Evolutionary conservation across 2,329 filamentous ascomycete genomes (phyloP).

Genomic region (Mycogone perniciosa): DNA sequence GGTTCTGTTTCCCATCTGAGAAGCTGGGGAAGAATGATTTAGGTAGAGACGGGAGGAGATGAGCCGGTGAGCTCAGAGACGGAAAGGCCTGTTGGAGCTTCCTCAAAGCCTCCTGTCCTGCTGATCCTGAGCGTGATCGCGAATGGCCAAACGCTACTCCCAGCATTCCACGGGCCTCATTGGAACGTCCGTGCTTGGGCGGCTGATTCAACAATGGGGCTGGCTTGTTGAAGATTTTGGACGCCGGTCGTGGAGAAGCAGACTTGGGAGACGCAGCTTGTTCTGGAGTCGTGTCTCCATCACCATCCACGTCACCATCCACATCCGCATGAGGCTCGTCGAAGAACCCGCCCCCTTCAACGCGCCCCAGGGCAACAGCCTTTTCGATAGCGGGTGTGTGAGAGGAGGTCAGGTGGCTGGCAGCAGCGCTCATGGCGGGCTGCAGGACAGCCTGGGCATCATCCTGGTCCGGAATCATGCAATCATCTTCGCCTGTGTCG

Average conservation of each 20-base stretch:
- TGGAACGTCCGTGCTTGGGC: slow-evolving; percentile 16
- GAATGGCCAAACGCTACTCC: slow-evolving; percentile 41
- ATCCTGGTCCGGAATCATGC: slow-evolving; percentile 40
- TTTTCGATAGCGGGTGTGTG: slow-evolving; percentile 53
- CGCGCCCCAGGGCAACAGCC: slow-evolving; percentile 45
- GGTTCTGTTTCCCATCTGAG: slow-evolving; percentile 20
- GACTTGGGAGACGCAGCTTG: slow-evolving; percentile 17
- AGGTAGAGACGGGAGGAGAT: slow-evolving; percentile 37
- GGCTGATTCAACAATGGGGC: slow-evolving; percentile 3
- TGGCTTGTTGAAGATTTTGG: slow-evolving; percentile 7
- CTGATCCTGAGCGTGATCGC: slow-evolving; percentile 47
- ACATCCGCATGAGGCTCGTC: slow-evolving; percentile 16
- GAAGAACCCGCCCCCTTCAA: slow-evolving; percentile 23
- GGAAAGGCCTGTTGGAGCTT: slow-evolving; percentile 51
- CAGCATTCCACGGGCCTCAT: slow-evolving; percentile 29
- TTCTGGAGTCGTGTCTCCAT: slow-evolving; percentile 20
- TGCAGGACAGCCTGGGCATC: slow-evolving; percentile 55
- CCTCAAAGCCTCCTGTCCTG: slow-evolving; percentile 51
- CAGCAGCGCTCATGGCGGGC: slow-evolving; percentile 50
- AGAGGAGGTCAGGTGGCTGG: slow-evolving; percentile 48
- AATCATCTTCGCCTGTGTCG: slow-evolving; percentile 15
- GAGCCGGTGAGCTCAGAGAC: slow-evolving; percentile 35
- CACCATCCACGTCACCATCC: slow-evolving; percentile 15
- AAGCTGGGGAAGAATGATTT: slow-evolving; percentile 34
- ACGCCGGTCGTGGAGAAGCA: not conserved